Evolutionary conservation across 1,284 basidiomycete species (phyloP).

Genomic region (Schizophyllum amplum): DNA sequence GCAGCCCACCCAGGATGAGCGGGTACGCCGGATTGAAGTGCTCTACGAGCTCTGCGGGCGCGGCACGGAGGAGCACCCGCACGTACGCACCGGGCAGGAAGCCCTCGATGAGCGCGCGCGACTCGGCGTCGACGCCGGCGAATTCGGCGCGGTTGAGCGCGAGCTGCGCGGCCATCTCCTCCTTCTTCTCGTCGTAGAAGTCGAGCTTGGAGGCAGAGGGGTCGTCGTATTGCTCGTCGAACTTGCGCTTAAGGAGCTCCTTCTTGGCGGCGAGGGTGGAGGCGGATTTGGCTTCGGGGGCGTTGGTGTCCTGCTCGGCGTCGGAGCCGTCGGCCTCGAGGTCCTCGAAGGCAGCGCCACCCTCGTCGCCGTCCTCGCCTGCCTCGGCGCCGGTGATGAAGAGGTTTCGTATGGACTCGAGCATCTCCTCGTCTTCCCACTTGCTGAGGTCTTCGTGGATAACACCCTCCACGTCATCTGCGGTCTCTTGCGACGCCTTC

Average conservation of each 20-base stretch:
- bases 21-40: slow-evolving; percentile 91
- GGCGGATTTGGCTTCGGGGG: slow-evolving; percentile 36
- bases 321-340: slow-evolving; percentile 30
- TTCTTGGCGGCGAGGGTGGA: slow-evolving; percentile 79
- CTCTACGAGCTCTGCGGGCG: slow-evolving; percentile 90
- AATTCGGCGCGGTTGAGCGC: slow-evolving; percentile 86
- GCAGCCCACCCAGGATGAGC: slow-evolving; percentile 88
- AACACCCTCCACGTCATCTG: slow-evolving; percentile 60
- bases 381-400: slow-evolving; percentile 81
- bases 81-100: slow-evolving; percentile 91
- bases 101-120: slow-evolving; percentile 84
- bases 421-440: slow-evolving; percentile 80
- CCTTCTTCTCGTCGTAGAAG: slow-evolving; percentile 90
- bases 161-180: slow-evolving; percentile 82
- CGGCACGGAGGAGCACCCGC: slow-evolving; percentile 78
- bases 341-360: slow-evolving; percentile 36
- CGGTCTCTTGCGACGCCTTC: slow-evolving; percentile 22
- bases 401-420: slow-evolving; percentile 80
- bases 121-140: slow-evolving; percentile 68
- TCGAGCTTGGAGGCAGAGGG: slow-evolving; percentile 71
- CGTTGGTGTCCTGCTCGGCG: slow-evolving; percentile 18
- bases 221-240: slow-evolving; percentile 96
- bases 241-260: slow-evolving; percentile 87
- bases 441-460: slow-evolving; percentile 62
- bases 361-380: slow-evolving; percentile 31